Evolutionary conservation across 345 rosid genomes (phyloP), one percentile per base, ranked within the genome.

Genomic region (Melastoma malabathricum): DNA sequence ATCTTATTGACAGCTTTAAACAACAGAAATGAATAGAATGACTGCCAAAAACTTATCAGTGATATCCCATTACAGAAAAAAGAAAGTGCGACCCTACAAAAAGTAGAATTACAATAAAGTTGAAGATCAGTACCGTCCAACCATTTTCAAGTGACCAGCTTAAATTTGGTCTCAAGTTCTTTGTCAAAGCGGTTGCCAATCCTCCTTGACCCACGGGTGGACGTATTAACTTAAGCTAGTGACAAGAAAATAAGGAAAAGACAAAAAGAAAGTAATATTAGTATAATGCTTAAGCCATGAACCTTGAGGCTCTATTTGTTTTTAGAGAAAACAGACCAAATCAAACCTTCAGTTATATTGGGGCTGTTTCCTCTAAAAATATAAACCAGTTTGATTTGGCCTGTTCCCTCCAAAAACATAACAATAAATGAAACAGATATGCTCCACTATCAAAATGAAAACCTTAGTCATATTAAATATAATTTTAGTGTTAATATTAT

Each of bases 121-220:
- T 66, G 63, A 66, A 15, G 55, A 50, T 20, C 51, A 73, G 86
- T 22, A 72, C 46, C 3, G 25, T 66, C 90, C 86, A 79, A 18
- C 90, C 86, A 61, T 50, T 54, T 41, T 56, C 65, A 1, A 48
- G 52, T 44, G 80, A 76, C 90, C 90, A 82, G 46, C 75, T 69
- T 68, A 82, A 54, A 48, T 83, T 68, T 57, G 90, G 90, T 16
- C 90, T 80, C 19, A 79, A 48, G 55, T 79, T 81, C 54, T 67
- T 52, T 49, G 59, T 50, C 1, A 4, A 59, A 61, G 53, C 86
- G 29, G 68, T 74, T 62, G 73, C 77, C 8, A 60, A 63, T 1
- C 1, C 14, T 18, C 86, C 86, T 72, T 83, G 82, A 34, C 92
- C 92, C 43, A 10, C 16, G 7, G 86, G 92, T 44, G 70, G 76